A percentile compares a stretch with the other conserved stretches of the same genome.
phyloP scores from a whole-genome alignment of 2,329 filamentous ascomycete species.

The Kalmusia sp. region DNA sequence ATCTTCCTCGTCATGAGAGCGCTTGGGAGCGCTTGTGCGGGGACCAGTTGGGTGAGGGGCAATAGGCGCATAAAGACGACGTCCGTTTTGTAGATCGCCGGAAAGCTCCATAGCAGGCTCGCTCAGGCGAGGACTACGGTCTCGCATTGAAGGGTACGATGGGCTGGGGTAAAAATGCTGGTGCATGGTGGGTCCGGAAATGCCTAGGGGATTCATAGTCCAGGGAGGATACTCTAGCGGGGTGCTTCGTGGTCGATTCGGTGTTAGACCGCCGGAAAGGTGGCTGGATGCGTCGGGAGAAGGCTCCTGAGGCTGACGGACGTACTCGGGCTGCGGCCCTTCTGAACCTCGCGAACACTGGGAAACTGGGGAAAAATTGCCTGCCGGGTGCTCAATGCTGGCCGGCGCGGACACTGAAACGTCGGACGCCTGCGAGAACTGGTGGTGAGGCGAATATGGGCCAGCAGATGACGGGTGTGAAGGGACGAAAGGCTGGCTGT shows the following conservation, averaged over 20 bases:
- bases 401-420: slow-evolving; percentile 24
- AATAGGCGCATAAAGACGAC: slow-evolving; percentile 52
- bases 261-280: slow-evolving; percentile 28
- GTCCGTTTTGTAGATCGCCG: slow-evolving; percentile 47
- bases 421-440: slow-evolving; percentile 31
- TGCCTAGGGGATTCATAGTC: slow-evolving; percentile 51
- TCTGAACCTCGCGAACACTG: slow-evolving; percentile 36
- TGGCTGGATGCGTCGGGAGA: slow-evolving; percentile 18
- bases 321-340: slow-evolving; percentile 22
- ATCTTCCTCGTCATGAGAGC: slow-evolving; percentile 48
- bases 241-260: slow-evolving; percentile 50
- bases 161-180: slow-evolving; percentile 34
- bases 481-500: slow-evolving; percentile 40
- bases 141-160: slow-evolving; percentile 35
- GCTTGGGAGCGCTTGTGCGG: slow-evolving; percentile 43
- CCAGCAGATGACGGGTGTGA: slow-evolving; percentile 40
- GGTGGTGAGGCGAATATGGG: slow-evolving; percentile 28
- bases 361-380: slow-evolving; percentile 40
- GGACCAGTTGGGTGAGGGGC: slow-evolving; percentile 51
- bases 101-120: slow-evolving; percentile 37
- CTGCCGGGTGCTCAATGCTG: slow-evolving; percentile 27
- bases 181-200: slow-evolving; percentile 37
- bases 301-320: slow-evolving; percentile 28
- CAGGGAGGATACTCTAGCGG: slow-evolving; percentile 48
- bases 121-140: slow-evolving; percentile 43